phyloP scores from a whole-genome alignment of 345 rosid species.

The Barbarea vulgaris region DNA sequence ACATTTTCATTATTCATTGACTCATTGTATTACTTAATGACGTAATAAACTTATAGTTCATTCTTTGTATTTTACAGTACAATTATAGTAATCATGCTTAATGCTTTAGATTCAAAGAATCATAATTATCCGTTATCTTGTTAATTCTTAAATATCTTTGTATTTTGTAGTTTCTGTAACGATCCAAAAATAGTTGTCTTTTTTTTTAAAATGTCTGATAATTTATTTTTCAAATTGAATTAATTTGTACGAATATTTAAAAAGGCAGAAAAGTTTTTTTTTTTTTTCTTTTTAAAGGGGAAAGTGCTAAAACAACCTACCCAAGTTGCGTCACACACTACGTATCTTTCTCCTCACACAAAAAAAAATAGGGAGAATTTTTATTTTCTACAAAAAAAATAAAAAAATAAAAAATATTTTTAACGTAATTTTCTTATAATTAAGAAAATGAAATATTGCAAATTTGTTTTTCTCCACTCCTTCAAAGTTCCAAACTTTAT shows the following conservation, averaged over 20 bases:
- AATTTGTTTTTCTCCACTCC: slow-evolving; percentile 16
- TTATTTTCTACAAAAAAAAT: background rate
- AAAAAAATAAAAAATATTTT: slow-evolving; percentile 20
- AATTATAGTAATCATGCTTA: slow-evolving; percentile 23
- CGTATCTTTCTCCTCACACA: slow-evolving; percentile 40
- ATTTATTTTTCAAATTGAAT: background rate
- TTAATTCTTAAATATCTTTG: background rate
- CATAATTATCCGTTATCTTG: slow-evolving; percentile 23
- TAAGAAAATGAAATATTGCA: slow-evolving; percentile 35
- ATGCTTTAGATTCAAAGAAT: slow-evolving; percentile 36
- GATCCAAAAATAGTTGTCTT: background rate
- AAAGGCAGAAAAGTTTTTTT: slow-evolving; percentile 19
- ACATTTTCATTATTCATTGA: slow-evolving; percentile 26
- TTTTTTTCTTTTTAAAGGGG: slow-evolving; percentile 9
- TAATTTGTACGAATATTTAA: slow-evolving; percentile 20
- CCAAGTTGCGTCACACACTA: slow-evolving; percentile 48
- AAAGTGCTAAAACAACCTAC: slow-evolving; percentile 47
- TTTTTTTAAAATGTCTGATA: background rate
- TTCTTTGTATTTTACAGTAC: slow-evolving; percentile 23
- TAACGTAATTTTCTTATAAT: slow-evolving; percentile 31
- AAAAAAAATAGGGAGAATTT: slow-evolving; percentile 22
- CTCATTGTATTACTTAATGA: slow-evolving; percentile 33
- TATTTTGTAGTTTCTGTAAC: slow-evolving; percentile 5
- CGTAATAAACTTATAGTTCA: slow-evolving; percentile 8
- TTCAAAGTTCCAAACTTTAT: slow-evolving; percentile 33